Conservation (phyloP, 352 stramenopile genomes). For the Salisapilia sapeloensis region DNA sequence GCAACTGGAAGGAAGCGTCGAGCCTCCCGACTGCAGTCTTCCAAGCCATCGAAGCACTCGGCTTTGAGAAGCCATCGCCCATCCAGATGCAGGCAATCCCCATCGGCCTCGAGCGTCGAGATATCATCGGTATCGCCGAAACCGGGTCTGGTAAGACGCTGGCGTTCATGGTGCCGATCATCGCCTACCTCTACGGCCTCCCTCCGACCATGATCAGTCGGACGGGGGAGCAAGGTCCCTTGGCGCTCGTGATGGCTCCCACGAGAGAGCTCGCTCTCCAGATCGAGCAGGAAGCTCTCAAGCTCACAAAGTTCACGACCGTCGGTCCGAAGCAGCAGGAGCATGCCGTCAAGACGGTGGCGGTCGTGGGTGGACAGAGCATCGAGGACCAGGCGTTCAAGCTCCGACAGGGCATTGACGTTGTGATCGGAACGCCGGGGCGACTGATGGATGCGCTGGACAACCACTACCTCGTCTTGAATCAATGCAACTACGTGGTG, state of each 20-base stretch:
- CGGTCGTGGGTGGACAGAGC: conserved; percentile 87
- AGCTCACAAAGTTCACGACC: conserved; percentile 81
- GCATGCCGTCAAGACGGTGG: conserved; percentile 62
- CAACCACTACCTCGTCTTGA: conserved; percentile 95
- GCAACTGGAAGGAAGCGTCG: conserved; percentile 78
- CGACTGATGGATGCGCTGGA: conserved; percentile 96
- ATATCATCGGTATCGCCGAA: conserved; percentile 98
- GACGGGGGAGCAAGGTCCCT: conserved; percentile 87
- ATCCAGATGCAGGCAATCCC: conserved; percentile 98
- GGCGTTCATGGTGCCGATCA: conserved; percentile 96
- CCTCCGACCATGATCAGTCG: conserved; percentile 67
- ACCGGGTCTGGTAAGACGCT: conserved; percentile 98
- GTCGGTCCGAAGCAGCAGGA: conserved; percentile 37
- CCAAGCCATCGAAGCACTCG: conserved; percentile 82
- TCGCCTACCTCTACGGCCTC: conserved; percentile 89
- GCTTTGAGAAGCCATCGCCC: conserved; percentile 92
- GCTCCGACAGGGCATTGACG: conserved; percentile 91
- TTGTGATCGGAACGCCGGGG: conserved; percentile 97
- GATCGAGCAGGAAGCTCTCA: conserved; percentile 93
- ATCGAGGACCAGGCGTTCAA: conserved; percentile 95
- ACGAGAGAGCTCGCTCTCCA: conserved; percentile 97
- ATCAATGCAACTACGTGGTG: conserved; percentile 98
- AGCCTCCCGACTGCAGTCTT: conserved; percentile 60
- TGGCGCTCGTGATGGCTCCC: conserved; percentile 97
- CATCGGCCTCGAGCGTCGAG: conserved; percentile 89